Evolutionary conservation across 352 stramenopile species (phyloP).

Genomic region (Phytopythium vexans): DNA sequence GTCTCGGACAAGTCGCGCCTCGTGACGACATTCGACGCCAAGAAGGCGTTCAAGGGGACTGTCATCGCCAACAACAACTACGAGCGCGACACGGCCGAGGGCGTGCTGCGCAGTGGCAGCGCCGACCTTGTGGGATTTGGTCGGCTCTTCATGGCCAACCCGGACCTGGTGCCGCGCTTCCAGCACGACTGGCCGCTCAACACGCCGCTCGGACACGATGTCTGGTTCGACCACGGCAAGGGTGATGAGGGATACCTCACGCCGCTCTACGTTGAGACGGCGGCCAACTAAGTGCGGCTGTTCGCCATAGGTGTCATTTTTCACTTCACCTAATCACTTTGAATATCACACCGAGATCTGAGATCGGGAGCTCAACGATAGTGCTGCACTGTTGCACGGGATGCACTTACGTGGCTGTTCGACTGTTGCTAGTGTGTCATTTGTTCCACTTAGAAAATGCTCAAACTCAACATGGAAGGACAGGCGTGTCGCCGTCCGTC

Average conservation of each 20-base stretch:
- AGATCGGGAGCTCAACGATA: no score
- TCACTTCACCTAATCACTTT: no score
- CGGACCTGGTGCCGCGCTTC: conserved; percentile 20
- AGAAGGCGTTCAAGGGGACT: conserved; percentile 19
- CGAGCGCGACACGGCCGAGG: conserved; percentile 16
- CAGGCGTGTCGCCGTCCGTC: no score
- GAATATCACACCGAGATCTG: no score
- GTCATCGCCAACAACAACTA: conserved; percentile 26
- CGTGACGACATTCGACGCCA: conserved; percentile 18
- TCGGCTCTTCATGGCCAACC: conserved; percentile 20
- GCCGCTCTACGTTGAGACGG: conserved; percentile 7
- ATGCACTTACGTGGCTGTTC: no score
- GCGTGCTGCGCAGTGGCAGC: conserved; percentile 14
- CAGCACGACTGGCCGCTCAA: conserved; percentile 24
- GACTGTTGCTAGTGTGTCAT: no score
- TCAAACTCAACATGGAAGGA: no score
- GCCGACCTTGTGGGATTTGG: conserved; percentile 24
- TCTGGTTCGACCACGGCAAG: conserved; percentile 19
- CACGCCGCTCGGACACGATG: conserved; percentile 15
- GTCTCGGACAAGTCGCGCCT: conserved; percentile 22
- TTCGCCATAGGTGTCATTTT: no score
- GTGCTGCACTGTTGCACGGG: no score
- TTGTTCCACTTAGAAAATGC: no score
- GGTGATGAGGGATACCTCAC: conserved; percentile 21
- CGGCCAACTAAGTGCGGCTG: no score